Base-by-base conservation (phyloP, 306 rosid genomes). In the Vigna nakashimae region DNA sequence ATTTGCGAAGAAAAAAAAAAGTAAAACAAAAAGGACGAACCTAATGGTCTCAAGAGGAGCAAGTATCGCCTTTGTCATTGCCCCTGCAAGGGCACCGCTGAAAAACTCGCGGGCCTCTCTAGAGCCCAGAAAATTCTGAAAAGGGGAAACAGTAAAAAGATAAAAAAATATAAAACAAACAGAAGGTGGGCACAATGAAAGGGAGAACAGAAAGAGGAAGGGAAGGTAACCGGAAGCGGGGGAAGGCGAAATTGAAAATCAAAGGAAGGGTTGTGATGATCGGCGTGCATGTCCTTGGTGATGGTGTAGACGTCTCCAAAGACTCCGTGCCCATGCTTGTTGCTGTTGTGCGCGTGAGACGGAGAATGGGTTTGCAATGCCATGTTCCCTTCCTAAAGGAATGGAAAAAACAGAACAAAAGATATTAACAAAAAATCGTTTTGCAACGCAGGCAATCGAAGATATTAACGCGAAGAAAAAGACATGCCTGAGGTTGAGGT, bases 1-100 rank as follows among this genome's bases (percentile, higher is more conserved):
- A 52, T 53, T 53, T n/a, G 14, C 9, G 10, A 53, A 53, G 15
- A 45, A 45, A 45, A 12, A 12, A 42, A 42, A 2, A 17, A 4
- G 12, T 26, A 26, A 26, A 26, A 26, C 28, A 7, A 56, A 60
- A 60, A 15, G 22, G 20, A 12, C 8, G 30, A 32, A 91, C 97
- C 98, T 91, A 88, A 95, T 87, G 36, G 98, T 95, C 88, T 95
- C 97, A 53, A 95, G 98, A 79, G 98, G 98, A 64, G 97, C 98
- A 86, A 95, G 98, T 24, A 92, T 79, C 72, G 98, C 97, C 85
- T 95, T 95, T 11, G 98, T 92, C 98, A 95, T 95, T 18, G 98
- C 97, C 79, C 98, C 98, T 60, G 98, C 97, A 52, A 95, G 80
- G 38, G 98, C 98, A 32, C 93, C 97, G 60, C 98, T 95, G 32